Evolutionary conservation across 2,329 filamentous ascomycete genomes (phyloP).

Genomic region (Dichotomopilus funicola): DNA sequence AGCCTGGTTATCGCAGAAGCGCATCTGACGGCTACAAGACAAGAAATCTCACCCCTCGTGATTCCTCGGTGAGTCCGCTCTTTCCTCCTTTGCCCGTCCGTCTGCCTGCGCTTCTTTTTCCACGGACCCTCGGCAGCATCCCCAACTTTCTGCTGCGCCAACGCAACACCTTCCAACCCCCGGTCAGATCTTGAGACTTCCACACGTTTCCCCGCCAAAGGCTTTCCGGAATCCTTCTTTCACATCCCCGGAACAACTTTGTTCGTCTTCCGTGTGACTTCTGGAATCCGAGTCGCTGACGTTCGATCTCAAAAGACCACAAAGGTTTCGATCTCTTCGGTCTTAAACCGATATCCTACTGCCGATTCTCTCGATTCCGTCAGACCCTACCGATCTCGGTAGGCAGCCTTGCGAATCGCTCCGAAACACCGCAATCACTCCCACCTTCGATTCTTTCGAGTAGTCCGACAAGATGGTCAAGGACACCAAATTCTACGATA

Average conservation of each 20-base stretch:
- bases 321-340: neutral
- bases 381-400: conserved; percentile 4
- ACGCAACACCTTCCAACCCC: neutral
- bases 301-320: neutral
- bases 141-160: conserved; percentile 7
- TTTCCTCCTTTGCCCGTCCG: neutral
- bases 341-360: neutral
- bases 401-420: neutral
- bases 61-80: conserved; percentile 1
- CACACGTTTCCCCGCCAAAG: neutral
- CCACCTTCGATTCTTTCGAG: neutral
- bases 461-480: conserved; percentile 29
- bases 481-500: conserved; percentile 57
- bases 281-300: neutral
- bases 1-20: neutral
- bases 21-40: neutral
- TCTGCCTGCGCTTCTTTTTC: neutral
- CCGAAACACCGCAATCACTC: neutral
- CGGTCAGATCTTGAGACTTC: neutral
- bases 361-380: neutral
- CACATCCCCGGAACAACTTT: neutral
- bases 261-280: neutral
- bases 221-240: neutral
- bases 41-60: neutral
- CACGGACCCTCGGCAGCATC: conserved; percentile 7